phyloP scores from a whole-genome alignment of 2,329 filamentous ascomycete genomes.

The Verticillium isaacii region DNA sequence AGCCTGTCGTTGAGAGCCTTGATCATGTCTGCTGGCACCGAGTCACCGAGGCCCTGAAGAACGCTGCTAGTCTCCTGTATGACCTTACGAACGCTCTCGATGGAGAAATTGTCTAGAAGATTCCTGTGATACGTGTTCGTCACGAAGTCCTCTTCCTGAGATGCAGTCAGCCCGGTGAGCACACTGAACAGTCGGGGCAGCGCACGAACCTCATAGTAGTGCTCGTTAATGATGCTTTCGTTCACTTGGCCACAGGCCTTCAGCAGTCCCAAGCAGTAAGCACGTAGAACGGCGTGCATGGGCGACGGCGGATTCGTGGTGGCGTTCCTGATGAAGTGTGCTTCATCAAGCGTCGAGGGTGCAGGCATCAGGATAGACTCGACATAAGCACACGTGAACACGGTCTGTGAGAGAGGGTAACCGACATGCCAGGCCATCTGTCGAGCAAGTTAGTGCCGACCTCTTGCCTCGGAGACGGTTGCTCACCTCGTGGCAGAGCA shows the following conservation, averaged over 20 bases:
- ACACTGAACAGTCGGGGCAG: not conserved
- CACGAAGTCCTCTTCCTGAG: conserved; percentile 93
- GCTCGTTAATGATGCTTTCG: conserved; percentile 70
- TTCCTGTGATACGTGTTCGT: conserved; percentile 83
- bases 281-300: conserved; percentile 64
- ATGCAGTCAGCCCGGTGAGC: not conserved
- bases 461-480: not conserved
- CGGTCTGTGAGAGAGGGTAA: conserved; percentile 89
- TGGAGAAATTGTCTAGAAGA: conserved; percentile 61
- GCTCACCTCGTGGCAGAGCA: conserved; percentile 79
- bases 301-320: conserved; percentile 23
- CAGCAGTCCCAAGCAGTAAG: conserved; percentile 80
- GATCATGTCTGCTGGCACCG: conserved; percentile 34
- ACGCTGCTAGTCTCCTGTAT: conserved; percentile 51
- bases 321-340: conserved; percentile 50
- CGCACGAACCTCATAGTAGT: conserved; percentile 75
- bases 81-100: conserved; percentile 47
- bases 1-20: conserved; percentile 62
- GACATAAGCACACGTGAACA: conserved; percentile 89
- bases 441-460: conserved; percentile 5
- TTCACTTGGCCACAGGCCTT: conserved; percentile 81
- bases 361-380: conserved; percentile 74
- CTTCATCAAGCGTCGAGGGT: conserved; percentile 59
- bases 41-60: conserved; percentile 35
- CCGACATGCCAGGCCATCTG: conserved; percentile 96